A percentile compares a stretch with the other conserved stretches of the same genome.
Conservation (phyloP, 441 rosid species). For the Arabidopsis hybrid region DNA sequence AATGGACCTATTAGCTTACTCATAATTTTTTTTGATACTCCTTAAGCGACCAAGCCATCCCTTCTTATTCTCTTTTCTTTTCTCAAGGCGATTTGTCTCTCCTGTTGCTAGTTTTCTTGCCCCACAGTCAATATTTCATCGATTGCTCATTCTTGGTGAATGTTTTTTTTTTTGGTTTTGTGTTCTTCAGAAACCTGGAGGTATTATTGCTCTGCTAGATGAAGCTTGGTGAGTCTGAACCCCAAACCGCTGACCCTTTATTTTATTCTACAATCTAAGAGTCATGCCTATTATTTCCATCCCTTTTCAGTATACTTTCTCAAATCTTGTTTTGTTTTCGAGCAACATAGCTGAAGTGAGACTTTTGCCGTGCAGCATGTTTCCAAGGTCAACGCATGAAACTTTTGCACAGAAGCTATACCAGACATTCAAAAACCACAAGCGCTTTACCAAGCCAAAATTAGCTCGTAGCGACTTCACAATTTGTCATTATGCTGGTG, state of each 20-base stretch:
- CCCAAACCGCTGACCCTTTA: slow-evolving; percentile 15
- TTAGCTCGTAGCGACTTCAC: slow-evolving; percentile 95
- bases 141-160: slow-evolving; percentile 28
- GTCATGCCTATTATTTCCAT: not conserved
- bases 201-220: slow-evolving; percentile 97
- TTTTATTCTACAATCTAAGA: not conserved
- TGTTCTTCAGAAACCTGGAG: slow-evolving; percentile 94
- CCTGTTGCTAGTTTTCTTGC: slow-evolving; percentile 13
- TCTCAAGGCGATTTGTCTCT: not conserved
- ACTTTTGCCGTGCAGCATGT: slow-evolving; percentile 75
- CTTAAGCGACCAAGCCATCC: slow-evolving; percentile 2
- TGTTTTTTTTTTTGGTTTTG: slow-evolving; percentile 27
- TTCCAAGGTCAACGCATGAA: slow-evolving; percentile 98
- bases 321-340: slow-evolving; percentile 29
- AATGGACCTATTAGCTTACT: not conserved
- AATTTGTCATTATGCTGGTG: slow-evolving; percentile 97
- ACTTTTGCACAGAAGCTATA: slow-evolving; percentile 98
- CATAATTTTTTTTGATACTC: not conserved
- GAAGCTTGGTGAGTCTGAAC: slow-evolving; percentile 91
- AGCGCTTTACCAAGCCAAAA: slow-evolving; percentile 96
- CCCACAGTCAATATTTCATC: not conserved
- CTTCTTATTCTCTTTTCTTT: not conserved
- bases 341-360: slow-evolving; percentile 42
- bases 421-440: slow-evolving; percentile 91
- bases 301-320: slow-evolving; percentile 28